Evolutionary conservation across 2,329 filamentous ascomycete species (phyloP), one percentile per base, ranked within the genome.

Genomic region (Tothia fuscella): DNA sequence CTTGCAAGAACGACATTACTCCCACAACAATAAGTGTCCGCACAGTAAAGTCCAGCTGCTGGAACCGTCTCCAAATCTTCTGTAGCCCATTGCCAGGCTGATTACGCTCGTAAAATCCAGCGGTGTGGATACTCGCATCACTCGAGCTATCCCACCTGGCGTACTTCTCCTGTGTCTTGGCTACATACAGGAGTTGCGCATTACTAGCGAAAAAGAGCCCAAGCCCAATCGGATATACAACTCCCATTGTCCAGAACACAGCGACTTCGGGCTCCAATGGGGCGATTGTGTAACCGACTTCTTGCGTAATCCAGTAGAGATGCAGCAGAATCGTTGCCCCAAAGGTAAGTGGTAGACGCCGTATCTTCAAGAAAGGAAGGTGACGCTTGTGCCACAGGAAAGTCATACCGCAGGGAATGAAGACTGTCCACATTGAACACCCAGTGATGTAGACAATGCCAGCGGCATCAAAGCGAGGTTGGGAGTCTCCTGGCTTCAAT

Each of bases 181-280:
- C 50, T 19, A 51, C 47, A 9, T 35, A 28, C 6, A 50, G 38
- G 20, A 51, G 48, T 6, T 6, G 26, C 10, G 47, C 21, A 28
- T 50, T 51, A 7, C 17, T 4, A n/a, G 16, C n/a, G 50, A 60
- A 57, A 42, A 61, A 61, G 16, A 60, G 50, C 3, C 57, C 57
- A 55, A 61, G 60, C n/a, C 58, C 58, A 6, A 50, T 53, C 6
- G 58, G 58, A 9, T 60, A 48, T 28, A 59, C 59, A 16, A 60
- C 47, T 7, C 56, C 58, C 58, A 61, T 61, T 35, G 60, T 52
- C 57, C 56, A 60, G 43, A 57, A 61, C 38, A 60, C 57, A n/a
- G 56, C 57, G 7, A 52, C 48, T 40, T 56, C 60, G 16, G 56
- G 56, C 21, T 55, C 59, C 3, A 49, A 43, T 6, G 57, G 57